Evolutionary conservation across 805 yeast genomes (phyloP).

Genomic region (Vanderwaltozyma yarrowii): DNA sequence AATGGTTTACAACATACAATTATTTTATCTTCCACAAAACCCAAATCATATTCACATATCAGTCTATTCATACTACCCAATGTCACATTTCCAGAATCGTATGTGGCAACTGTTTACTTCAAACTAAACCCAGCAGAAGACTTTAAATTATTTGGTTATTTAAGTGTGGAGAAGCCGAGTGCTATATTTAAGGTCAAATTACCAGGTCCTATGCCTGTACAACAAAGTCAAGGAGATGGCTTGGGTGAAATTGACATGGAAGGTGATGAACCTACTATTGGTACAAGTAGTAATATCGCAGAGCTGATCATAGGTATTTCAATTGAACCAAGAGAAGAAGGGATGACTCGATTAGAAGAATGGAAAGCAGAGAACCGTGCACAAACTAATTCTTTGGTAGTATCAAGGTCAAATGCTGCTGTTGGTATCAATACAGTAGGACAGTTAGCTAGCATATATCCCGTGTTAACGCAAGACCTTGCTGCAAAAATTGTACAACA

Average conservation of each 20-base stretch:
- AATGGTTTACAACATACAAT: slow-evolving; percentile 30
- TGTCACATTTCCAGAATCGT: slow-evolving; percentile 55
- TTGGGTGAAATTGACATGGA: slow-evolving; percentile 51
- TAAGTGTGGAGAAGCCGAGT: slow-evolving; percentile 64
- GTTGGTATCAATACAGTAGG: slow-evolving; percentile 21
- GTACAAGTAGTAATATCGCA: slow-evolving; percentile 28
- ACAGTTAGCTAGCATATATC: slow-evolving; percentile 27
- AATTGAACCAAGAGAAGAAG: slow-evolving; percentile 66
- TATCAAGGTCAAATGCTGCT: slow-evolving; percentile 19
- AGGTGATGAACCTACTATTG: slow-evolving; percentile 36
- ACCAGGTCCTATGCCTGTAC: slow-evolving; percentile 8
- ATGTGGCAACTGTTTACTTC: slow-evolving; percentile 79
- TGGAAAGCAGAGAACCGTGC: slow-evolving; percentile 26
- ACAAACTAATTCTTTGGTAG: slow-evolving; percentile 20
- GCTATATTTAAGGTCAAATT: slow-evolving; percentile 77
- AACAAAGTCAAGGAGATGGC: slow-evolving; percentile 26
- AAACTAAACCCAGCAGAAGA: slow-evolving; percentile 56
- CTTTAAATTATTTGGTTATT: slow-evolving; percentile 56
- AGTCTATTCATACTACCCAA: slow-evolving; percentile 83
- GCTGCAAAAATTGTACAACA: slow-evolving; percentile 86
- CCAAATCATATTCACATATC: slow-evolving; percentile 47
- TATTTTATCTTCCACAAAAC: slow-evolving; percentile 27
- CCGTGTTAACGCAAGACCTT: slow-evolving; percentile 43
- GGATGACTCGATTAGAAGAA: slow-evolving; percentile 44
- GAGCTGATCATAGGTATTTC: slow-evolving; percentile 69